phyloP scores from a whole-genome alignment of 208 protist genomes.

The Acanthamoeba divionensis region DNA sequence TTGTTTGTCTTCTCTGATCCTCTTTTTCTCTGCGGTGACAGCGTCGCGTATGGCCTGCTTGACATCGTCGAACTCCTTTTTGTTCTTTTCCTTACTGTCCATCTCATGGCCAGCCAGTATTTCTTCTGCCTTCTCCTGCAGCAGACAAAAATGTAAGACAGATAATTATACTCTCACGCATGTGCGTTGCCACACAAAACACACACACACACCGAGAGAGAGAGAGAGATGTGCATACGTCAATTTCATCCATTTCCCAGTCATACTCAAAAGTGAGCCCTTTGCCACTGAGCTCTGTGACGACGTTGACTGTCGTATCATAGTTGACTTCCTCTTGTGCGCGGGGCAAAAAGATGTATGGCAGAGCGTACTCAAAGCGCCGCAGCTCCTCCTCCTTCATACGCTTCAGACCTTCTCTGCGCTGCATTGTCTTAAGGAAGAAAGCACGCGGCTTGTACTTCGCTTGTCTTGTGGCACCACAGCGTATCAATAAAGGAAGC shows the following conservation, averaged over 20 bases:
- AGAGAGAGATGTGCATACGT: background rate
- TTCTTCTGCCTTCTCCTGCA: conserved; percentile 19
- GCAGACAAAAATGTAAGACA: background rate
- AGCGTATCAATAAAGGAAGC: background rate
- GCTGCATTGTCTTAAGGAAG: conserved; percentile 37
- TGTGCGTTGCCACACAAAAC: background rate
- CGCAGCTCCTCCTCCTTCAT: conserved; percentile 58
- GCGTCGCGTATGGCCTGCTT: conserved; percentile 11
- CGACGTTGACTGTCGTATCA: conserved; percentile 38
- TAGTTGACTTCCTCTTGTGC: background rate
- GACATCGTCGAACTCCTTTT: background rate
- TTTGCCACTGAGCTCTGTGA: conserved; percentile 45
- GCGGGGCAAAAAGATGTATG: conserved; percentile 59
- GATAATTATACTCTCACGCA: no score
- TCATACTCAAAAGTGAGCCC: conserved; percentile 53
- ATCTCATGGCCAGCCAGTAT: conserved; percentile 42
- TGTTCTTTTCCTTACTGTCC: background rate
- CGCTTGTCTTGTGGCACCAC: no score
- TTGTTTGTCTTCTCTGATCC: background rate
- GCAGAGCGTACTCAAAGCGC: conserved; percentile 51
- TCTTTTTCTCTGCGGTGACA: conserved; percentile 29
- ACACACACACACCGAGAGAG: no score
- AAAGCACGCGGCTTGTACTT: background rate
- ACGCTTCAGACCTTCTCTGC: conserved; percentile 8
- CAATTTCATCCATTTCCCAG: conserved; percentile 39